phyloP scores from a whole-genome alignment of 495 filamentous ascomycete species.

The Aspergillus homomorphus region DNA sequence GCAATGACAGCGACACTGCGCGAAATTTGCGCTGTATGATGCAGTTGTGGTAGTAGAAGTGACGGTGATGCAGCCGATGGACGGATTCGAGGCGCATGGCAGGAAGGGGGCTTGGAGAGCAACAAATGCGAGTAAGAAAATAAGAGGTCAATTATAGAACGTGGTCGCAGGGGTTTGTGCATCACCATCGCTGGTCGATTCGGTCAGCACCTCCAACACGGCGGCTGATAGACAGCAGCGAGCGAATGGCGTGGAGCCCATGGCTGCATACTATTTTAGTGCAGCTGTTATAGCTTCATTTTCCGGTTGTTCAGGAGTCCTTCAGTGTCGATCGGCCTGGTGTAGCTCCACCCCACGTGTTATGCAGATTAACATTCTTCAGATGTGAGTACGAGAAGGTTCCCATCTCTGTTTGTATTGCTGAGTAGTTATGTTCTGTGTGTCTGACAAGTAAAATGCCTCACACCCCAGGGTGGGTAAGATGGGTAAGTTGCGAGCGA shows the following conservation, averaged over 20 bases:
- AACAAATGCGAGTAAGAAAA: background rate
- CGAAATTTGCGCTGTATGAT: background rate
- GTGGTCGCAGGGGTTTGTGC: background rate
- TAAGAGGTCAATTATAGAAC: background rate
- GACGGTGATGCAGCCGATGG: background rate
- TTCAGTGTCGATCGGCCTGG: background rate
- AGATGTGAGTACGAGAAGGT: background rate
- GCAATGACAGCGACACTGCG: background rate
- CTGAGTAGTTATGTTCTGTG: background rate
- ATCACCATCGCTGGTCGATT: background rate
- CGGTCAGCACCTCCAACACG: background rate
- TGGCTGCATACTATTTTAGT: background rate
- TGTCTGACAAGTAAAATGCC: background rate
- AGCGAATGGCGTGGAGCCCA: background rate
- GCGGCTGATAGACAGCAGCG: background rate
- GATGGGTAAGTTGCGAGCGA: background rate
- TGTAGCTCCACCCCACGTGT: background rate
- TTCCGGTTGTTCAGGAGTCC: background rate
- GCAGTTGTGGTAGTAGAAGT: background rate
- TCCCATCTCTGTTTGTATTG: background rate
- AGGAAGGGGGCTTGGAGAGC: background rate
- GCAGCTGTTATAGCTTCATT: background rate
- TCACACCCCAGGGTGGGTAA: background rate
- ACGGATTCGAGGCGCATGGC: background rate
- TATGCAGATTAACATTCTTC: background rate